A percentile compares a stretch with the other conserved stretches of the same genome.
These are phyloP conservation scores for Diaporthe capsici DNA, from an alignment of 2,329 filamentous ascomycete genomes.

Conservation along the genomic window DNA sequence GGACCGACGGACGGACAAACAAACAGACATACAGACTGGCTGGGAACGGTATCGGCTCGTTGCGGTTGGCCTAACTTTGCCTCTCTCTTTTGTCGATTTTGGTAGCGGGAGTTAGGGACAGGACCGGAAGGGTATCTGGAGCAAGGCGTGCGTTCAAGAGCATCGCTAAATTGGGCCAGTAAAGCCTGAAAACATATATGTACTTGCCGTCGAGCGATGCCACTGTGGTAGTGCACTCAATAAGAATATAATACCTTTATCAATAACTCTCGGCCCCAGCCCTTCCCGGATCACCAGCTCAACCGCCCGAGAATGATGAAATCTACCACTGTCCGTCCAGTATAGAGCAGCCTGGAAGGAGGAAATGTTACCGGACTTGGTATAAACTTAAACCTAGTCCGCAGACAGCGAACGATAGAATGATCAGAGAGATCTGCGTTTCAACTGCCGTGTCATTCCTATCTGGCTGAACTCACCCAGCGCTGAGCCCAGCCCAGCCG, in stretches of 20 bases:
- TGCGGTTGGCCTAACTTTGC: neutral
- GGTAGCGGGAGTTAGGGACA: constrained; percentile 24
- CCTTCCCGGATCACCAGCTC: too few relatives aligned
- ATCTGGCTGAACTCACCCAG: neutral
- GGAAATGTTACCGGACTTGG: neutral
- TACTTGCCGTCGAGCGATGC: neutral
- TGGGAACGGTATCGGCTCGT: neutral
- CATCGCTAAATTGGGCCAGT: neutral
- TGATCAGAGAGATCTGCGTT: neutral
- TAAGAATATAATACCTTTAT: constrained; percentile 9
- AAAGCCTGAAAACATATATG: neutral
- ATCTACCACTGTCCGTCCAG: neutral
- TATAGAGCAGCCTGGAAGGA: neutral
- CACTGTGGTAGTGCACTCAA: neutral
- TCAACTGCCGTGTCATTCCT: neutral
- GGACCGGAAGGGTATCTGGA: constrained; percentile 10
- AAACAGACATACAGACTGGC: constrained; percentile 5
- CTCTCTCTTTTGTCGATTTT: neutral
- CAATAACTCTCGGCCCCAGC: neutral
- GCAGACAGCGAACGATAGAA: neutral
- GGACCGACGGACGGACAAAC: neutral
- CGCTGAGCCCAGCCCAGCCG: neutral
- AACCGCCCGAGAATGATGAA: neutral
- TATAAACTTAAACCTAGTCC: too few relatives aligned
- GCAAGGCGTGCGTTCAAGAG: constrained; percentile 20